phyloP scores from a whole-genome alignment of 192 early-diverging fungal species.

The Coemansia sp. region DNA sequence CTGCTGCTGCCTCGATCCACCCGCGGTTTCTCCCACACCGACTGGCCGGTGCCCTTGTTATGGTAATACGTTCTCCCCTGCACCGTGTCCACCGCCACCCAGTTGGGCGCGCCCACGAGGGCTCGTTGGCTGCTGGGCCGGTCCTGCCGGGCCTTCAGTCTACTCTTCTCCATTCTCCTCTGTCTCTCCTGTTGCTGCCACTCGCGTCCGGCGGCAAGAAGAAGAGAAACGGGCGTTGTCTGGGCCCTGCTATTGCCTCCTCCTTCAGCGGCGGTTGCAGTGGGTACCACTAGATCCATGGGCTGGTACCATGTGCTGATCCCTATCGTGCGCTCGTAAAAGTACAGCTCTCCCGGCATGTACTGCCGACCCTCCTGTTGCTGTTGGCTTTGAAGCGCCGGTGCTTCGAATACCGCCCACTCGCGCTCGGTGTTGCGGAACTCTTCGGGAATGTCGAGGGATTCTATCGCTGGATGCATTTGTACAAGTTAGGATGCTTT shows the following conservation, averaged over 20 bases:
- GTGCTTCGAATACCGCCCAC: slow-evolving; percentile 48
- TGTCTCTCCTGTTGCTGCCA: slow-evolving; percentile 21
- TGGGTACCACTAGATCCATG: slow-evolving; percentile 28
- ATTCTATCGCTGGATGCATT: slow-evolving; percentile 8
- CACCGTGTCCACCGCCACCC: slow-evolving; percentile 33
- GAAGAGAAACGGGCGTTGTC: no score
- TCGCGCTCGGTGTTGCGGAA: slow-evolving; percentile 22
- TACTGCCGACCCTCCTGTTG: not conserved
- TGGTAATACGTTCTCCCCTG: slow-evolving; percentile 41
- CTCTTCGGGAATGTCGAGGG: slow-evolving; percentile 1
- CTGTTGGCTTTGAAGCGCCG: no score
- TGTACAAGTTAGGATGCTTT: not conserved
- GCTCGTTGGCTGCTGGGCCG: slow-evolving; percentile 4
- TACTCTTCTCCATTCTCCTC: slow-evolving; percentile 3
- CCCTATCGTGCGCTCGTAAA: slow-evolving; percentile 38
- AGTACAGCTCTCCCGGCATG: slow-evolving; percentile 39
- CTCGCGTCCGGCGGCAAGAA: slow-evolving; percentile 2
- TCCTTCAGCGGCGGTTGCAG: no score
- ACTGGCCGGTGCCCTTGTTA: slow-evolving; percentile 17
- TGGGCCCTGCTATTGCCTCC: no score
- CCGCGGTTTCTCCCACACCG: slow-evolving; percentile 29
- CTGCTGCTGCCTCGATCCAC: no score
- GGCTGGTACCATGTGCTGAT: slow-evolving; percentile 52
- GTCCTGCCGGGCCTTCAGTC: slow-evolving; percentile 24
- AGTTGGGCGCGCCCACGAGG: not conserved